Evolutionary conservation across 768 basidiomycete genomes (phyloP).

Genomic region (Floccularia luteovirens): DNA sequence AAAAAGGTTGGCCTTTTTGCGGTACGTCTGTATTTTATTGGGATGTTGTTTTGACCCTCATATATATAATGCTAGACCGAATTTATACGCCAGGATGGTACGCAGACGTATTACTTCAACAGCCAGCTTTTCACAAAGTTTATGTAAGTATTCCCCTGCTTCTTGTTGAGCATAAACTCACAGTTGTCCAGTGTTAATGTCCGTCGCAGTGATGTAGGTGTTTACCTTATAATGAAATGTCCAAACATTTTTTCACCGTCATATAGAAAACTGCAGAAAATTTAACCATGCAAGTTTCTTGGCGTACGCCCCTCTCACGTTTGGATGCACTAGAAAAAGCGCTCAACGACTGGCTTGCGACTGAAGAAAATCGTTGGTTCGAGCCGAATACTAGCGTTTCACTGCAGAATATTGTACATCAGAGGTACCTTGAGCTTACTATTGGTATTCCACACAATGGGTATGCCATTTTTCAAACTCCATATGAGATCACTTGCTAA

Average conservation of each 20-base stretch:
- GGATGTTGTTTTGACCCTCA: neutral
- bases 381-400: conserved; percentile 58
- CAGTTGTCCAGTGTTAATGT: conserved; percentile 48
- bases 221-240: neutral
- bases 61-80: conserved; percentile 36
- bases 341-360: conserved; percentile 70
- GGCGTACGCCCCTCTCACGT: conserved; percentile 68
- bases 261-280: conserved; percentile 59
- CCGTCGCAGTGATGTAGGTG: conserved; percentile 57
- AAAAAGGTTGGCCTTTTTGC: conserved; percentile 80
- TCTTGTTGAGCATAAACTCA: conserved; percentile 1
- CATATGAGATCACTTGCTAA: neutral
- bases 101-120: conserved; percentile 78
- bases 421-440: conserved; percentile 60
- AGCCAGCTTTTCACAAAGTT: conserved; percentile 70
- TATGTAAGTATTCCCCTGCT: conserved; percentile 38
- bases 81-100: conserved; percentile 66
- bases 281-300: conserved; percentile 64
- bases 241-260: conserved; percentile 7
- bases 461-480: conserved; percentile 14
- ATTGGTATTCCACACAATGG: conserved; percentile 56
- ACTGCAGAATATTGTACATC: conserved; percentile 57
- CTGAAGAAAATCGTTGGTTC: conserved; percentile 77
- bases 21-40: conserved; percentile 25
- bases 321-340: conserved; percentile 60